phyloP scores from a whole-genome alignment of 2,329 filamentous ascomycete genomes.

The Diplodia mutila region DNA sequence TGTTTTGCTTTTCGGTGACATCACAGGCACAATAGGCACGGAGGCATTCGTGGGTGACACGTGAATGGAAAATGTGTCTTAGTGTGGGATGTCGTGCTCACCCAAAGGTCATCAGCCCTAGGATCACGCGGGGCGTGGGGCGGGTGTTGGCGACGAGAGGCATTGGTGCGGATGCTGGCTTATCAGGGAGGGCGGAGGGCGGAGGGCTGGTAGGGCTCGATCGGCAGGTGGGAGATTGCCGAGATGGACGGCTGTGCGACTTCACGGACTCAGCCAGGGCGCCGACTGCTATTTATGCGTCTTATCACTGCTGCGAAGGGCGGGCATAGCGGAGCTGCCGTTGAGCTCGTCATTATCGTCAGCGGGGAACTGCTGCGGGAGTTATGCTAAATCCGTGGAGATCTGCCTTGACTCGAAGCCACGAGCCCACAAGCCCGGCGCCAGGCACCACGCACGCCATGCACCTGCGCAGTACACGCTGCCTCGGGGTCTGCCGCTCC shows the following conservation, averaged over 20 bases:
- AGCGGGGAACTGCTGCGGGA: slow-evolving; percentile 1
- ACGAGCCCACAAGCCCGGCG: slow-evolving; percentile 12
- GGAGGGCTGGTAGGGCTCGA: background rate
- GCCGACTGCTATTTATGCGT: background rate
- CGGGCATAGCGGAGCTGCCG: background rate
- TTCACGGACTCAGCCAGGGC: background rate
- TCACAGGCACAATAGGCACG: background rate
- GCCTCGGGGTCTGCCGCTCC: background rate
- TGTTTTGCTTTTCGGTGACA: slow-evolving; percentile 2
- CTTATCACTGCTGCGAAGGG: background rate
- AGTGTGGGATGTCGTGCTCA: slow-evolving; percentile 28
- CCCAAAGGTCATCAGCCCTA: slow-evolving; percentile 86
- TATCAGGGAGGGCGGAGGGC: slow-evolving; percentile 5
- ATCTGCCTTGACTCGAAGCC: slow-evolving; percentile 13
- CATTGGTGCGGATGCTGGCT: slow-evolving; percentile 34
- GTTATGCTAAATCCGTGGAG: slow-evolving; percentile 21
- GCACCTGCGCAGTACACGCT: slow-evolving; percentile 14
- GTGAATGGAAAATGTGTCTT: background rate
- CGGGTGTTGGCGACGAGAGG: slow-evolving; percentile 46
- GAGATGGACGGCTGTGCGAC: background rate
- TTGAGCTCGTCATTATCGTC: slow-evolving; percentile 5
- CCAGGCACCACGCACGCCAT: slow-evolving; percentile 5
- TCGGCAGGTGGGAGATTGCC: slow-evolving; percentile 6
- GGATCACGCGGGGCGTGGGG: slow-evolving; percentile 70
- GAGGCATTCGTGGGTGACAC: background rate